phyloP scores from a whole-genome alignment of 192 early-diverging fungal genomes.

The Backusella australiensis region DNA sequence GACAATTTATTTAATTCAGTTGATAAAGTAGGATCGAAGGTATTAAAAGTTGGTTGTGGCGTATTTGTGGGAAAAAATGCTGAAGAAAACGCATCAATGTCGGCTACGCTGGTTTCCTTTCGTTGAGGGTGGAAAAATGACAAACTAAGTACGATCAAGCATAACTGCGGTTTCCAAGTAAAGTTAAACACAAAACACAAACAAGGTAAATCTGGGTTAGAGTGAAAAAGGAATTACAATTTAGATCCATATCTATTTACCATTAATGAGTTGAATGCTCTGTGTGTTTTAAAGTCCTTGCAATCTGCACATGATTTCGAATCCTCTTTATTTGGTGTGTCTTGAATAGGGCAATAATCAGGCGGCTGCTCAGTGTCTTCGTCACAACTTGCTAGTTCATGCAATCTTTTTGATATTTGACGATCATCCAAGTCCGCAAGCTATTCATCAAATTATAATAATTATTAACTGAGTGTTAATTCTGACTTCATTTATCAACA shows the following conservation, averaged over 20 bases:
- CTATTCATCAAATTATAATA: conserved; percentile 8
- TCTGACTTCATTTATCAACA: not conserved
- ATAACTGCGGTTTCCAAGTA: conserved; percentile 1
- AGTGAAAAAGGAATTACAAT: not conserved
- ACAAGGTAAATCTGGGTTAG: conserved; percentile 3
- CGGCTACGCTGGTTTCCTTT: not conserved
- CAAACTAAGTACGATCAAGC: conserved; percentile 6
- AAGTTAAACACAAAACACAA: not conserved
- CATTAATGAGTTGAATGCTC: conserved; percentile 25
- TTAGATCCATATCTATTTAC: conserved; percentile 19
- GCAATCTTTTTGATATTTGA: conserved; percentile 28
- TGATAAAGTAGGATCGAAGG: not conserved
- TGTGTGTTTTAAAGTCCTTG: conserved; percentile 36
- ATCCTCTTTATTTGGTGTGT: conserved; percentile 8
- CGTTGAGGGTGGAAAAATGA: not conserved
- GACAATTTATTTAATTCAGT: conserved; percentile 5
- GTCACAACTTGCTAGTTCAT: conserved; percentile 19
- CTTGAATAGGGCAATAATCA: conserved; percentile 30
- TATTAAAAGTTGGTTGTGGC: not conserved
- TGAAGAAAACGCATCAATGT: not conserved
- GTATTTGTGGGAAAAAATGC: not conserved
- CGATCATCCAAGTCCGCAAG: conserved; percentile 31
- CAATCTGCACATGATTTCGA: conserved; percentile 31
- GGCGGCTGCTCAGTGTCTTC: not conserved
- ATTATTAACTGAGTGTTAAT: not conserved